Evolutionary conservation across 1,284 basidiomycete species (phyloP).

Genomic region (Puccinia coronata): DNA sequence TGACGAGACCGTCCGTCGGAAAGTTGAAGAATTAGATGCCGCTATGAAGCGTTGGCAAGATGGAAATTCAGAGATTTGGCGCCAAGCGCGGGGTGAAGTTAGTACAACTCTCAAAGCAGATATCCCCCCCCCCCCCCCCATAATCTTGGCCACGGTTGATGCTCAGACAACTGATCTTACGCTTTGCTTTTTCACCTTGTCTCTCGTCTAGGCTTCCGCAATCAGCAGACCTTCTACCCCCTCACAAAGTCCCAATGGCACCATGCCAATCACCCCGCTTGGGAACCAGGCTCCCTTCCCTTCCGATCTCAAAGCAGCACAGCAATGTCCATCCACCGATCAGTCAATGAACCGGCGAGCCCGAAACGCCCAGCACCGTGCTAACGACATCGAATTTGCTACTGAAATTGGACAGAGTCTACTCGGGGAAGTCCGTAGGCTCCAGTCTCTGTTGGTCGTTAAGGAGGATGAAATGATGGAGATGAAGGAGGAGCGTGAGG

Average conservation of each 20-base stretch:
- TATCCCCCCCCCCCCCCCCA: too few relatives aligned
- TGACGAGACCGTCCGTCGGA: conserved; percentile 64
- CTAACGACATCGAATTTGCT: conserved; percentile 73
- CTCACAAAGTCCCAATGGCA: conserved; percentile 45
- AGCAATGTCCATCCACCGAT: conserved; percentile 51
- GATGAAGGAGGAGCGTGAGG: conserved; percentile 79
- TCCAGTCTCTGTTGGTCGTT: conserved; percentile 82
- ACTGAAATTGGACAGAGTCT: conserved; percentile 91
- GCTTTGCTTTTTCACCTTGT: not conserved
- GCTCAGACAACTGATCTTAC: not conserved
- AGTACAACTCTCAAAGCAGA: not conserved
- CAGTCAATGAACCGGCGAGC: conserved; percentile 59
- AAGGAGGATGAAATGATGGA: conserved; percentile 83
- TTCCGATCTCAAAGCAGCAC: conserved; percentile 22
- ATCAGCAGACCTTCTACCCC: conserved; percentile 48
- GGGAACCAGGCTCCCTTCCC: conserved; percentile 47
- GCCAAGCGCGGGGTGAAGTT: conserved; percentile 47
- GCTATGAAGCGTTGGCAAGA: conserved; percentile 48
- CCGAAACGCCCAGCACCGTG: conserved; percentile 60
- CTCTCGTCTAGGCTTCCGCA: conserved; percentile 21
- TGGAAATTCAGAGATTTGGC: conserved; percentile 40
- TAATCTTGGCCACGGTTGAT: too few relatives aligned
- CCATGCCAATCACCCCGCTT: conserved; percentile 43
- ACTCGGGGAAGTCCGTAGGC: conserved; percentile 79
- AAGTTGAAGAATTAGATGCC: conserved; percentile 41